Percentiles rank a stretch among this genome's conserved stretches.
Evolutionary conservation across 495 filamentous ascomycete genomes (phyloP).

Genomic region (Aspergillus leporis): DNA sequence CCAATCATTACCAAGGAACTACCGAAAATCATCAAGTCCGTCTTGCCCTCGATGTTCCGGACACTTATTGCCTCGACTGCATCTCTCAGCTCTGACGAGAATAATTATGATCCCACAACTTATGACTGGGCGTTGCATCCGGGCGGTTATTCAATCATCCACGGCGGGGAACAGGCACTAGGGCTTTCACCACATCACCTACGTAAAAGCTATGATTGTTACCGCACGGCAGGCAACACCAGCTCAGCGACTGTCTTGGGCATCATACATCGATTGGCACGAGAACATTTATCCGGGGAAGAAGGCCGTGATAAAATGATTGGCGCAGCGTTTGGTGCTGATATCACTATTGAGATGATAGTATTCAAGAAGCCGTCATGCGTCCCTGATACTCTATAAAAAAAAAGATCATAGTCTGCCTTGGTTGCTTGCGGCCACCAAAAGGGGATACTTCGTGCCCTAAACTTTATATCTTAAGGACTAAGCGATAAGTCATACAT

Average conservation of each 20-base stretch:
- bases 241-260: background rate
- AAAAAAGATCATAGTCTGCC: no score
- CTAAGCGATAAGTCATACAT: no score
- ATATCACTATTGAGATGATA: background rate
- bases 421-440: no score
- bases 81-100: background rate
- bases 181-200: constrained; percentile 1
- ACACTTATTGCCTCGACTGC: background rate
- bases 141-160: constrained; percentile 1
- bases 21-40: background rate
- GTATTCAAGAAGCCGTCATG: no score
- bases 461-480: no score
- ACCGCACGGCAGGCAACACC: constrained; percentile 1
- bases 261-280: background rate
- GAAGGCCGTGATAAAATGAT: background rate
- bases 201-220: background rate
- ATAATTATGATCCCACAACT: background rate
- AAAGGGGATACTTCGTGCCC: no score
- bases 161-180: background rate
- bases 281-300: background rate
- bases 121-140: constrained; percentile 13
- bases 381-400: no score
- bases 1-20: background rate
- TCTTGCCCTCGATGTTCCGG: background rate
- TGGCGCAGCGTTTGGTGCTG: background rate